Conservation (phyloP, 306 rosid genomes). For the Vicia villosa region DNA sequence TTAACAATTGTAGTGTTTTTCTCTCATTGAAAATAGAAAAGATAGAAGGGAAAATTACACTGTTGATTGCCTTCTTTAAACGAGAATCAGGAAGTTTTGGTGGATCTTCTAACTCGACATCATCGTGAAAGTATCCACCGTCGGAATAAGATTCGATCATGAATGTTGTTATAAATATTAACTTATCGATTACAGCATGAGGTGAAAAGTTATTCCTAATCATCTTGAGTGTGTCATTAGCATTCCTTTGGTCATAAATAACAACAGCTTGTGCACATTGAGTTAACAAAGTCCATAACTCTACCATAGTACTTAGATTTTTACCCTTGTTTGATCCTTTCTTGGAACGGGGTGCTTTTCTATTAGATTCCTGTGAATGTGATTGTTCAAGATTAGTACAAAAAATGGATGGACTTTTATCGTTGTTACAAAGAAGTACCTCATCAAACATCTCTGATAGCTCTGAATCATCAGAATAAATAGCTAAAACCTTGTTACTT, state of each 20-base stretch:
- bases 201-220: conserved; percentile 62
- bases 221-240: conserved; percentile 57
- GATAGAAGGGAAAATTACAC: no score
- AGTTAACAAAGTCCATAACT: conserved; percentile 66
- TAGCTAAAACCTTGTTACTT: conserved; percentile 51
- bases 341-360: conserved; percentile 48
- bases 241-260: conserved; percentile 61
- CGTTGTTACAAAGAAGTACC: conserved; percentile 43
- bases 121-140: no score
- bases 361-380: conserved; percentile 38
- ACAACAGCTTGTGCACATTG: conserved; percentile 79
- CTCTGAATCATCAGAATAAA: conserved; percentile 41
- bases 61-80: no score
- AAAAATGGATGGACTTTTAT: conserved; percentile 27
- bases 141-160: no score
- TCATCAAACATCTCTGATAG: conserved; percentile 49
- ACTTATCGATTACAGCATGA: no score
- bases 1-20: no score
- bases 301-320: conserved; percentile 33
- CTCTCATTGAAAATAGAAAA: no score
- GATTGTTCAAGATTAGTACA: conserved; percentile 12
- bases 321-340: conserved; percentile 47
- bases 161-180: no score
- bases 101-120: no score
- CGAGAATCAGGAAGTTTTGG: no score